phyloP scores from a whole-genome alignment of 169 alveolate species.

The Plasmodium cynomolgi region DNA sequence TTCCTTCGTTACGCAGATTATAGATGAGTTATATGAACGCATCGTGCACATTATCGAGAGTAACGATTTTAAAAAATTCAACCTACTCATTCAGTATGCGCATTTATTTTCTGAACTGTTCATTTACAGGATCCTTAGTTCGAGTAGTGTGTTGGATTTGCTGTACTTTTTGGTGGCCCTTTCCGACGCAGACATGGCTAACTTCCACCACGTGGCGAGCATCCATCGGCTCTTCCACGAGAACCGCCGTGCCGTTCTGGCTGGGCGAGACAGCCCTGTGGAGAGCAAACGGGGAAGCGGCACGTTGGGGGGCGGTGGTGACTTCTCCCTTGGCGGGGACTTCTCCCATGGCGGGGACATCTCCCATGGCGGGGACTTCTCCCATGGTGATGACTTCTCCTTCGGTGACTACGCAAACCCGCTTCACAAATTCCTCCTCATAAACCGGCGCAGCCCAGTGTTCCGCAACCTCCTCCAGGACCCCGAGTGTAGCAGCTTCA shows the following conservation, averaged over 20 bases:
- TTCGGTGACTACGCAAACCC: not conserved
- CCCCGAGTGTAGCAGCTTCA: constrained; percentile 15
- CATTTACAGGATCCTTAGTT: constrained; percentile 14
- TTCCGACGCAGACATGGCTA: constrained; percentile 19
- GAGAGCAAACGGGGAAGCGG: too few species aligned
- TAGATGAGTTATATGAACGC: constrained; percentile 59
- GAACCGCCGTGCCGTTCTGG: not conserved
- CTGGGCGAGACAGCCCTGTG: too few species aligned
- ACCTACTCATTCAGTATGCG: constrained; percentile 39
- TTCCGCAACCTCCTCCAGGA: constrained; percentile 21
- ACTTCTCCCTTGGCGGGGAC: not conserved
- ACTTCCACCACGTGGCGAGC: constrained; percentile 11
- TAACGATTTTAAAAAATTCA: constrained; percentile 19
- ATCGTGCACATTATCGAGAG: constrained; percentile 21
- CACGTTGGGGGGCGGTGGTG: too few species aligned
- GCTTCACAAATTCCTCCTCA: constrained; percentile 7
- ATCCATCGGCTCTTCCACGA: constrained; percentile 12
- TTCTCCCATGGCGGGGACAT: not conserved
- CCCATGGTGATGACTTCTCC: not conserved
- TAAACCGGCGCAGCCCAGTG: constrained; percentile 40
- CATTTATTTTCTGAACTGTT: constrained; percentile 44
- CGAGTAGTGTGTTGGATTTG: constrained; percentile 46
- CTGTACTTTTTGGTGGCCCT: constrained; percentile 44
- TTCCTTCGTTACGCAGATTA: constrained; percentile 46
- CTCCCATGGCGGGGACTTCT: not conserved